Base-by-base conservation (phyloP, 1,284 basidiomycete genomes). In the Amylostereum areolatum region DNA sequence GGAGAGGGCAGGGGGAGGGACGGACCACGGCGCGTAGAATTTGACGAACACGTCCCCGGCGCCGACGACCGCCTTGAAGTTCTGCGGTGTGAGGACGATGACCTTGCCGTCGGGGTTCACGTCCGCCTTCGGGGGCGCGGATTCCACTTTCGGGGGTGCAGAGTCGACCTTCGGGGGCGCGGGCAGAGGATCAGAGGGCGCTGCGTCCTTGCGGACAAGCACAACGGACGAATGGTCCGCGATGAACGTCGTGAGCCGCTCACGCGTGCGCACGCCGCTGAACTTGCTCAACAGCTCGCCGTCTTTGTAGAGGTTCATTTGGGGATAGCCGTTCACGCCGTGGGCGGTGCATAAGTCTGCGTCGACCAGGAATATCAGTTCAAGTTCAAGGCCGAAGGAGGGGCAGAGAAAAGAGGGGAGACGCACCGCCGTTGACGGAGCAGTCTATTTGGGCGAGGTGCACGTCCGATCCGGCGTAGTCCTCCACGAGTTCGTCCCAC, bases 391-490 rank as follows among this genome's bases (percentile, higher is more conserved):
- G 18, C 18, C 47, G 12, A 52, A 29, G 43, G 33, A 12, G 32
- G 9, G 4, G 12, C 29, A 35, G 24, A 51, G 39, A 35, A 44
- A 29, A 7, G 6, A n/a, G 45, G 28, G 43, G 12, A n/a, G 8
- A 70, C 85, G 54, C 53, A 89, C 92, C 92, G 60, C 91, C 91
- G 62, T 92, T 74, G 3, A 85, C 74, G 0, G 83, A 75, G 62
- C 94, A 97, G 66, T 96, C 85, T 40, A 97, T 85, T 62, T 93
- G 92, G 0, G 87, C 92, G 51, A 94, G 75, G 49, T 80, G 77
- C 9, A 96, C 81, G 7, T 74, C 73, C 0, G 84, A 75, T 58
- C 78, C 65, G 36, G 80, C 73, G 49, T 80, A 81, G 34, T 85
- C 77, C 29, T 70, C 65, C 1, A 78, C 78, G 3, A 97, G 72